phyloP scores from a whole-genome alignment of 176 grass and related monocot species.

The Poa annua region DNA sequence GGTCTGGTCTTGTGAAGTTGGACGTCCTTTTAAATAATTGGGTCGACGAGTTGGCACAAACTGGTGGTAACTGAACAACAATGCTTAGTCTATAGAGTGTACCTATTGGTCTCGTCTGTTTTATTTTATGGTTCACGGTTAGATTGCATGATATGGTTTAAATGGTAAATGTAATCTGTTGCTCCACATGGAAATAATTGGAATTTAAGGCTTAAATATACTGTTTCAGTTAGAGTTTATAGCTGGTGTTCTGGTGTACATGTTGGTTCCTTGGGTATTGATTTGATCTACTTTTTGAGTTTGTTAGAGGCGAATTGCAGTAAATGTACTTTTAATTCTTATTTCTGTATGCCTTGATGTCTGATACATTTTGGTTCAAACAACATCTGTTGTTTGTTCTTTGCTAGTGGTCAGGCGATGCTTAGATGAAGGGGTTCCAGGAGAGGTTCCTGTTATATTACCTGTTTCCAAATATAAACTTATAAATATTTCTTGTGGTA shows the following conservation, averaged over 20 bases:
- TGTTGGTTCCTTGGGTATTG: not conserved
- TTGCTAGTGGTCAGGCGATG: not conserved
- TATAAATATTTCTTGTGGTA: not conserved
- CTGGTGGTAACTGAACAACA: not conserved
- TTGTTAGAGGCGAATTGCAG: not conserved
- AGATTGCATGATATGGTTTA: not conserved
- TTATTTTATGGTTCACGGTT: constrained; percentile 5
- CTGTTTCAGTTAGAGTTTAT: constrained; percentile 6
- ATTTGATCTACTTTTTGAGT: not conserved
- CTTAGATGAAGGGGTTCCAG: not conserved
- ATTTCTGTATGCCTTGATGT: not conserved
- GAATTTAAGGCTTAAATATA: not conserved
- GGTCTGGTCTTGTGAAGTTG: not conserved
- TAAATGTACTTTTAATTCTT: not conserved
- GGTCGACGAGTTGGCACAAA: not conserved
- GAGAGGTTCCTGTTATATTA: not conserved
- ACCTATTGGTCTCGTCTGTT: not conserved
- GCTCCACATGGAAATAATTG: not conserved
- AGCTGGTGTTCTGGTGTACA: not conserved
- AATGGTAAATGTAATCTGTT: not conserved
- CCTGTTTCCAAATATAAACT: constrained; percentile 21
- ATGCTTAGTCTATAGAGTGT: not conserved
- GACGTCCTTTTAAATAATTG: constrained; percentile 8
- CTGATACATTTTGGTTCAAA: constrained; percentile 34
- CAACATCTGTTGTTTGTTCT: constrained; percentile 20